These are phyloP conservation scores for Komagataea norvegica DNA, from an alignment of 1,139 yeast species.

Conservation along the genomic window DNA sequence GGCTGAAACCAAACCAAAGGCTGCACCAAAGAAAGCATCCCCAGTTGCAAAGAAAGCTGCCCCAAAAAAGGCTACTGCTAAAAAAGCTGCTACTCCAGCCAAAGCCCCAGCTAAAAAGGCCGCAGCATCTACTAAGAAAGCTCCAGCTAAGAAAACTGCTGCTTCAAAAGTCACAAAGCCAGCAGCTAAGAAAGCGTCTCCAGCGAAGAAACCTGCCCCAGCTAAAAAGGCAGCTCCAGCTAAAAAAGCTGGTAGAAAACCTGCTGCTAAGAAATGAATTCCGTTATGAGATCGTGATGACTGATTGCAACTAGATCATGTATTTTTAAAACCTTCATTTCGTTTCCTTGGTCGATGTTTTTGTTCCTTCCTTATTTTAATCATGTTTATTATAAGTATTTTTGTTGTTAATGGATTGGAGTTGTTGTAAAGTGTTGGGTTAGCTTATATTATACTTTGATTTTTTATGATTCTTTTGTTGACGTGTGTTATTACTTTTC, in stretches of 20 bases:
- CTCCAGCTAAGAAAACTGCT: slow-evolving; percentile 6
- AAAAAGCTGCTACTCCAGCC: slow-evolving; percentile 5
- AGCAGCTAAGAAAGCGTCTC: slow-evolving; percentile 12
- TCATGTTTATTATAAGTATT: slow-evolving; percentile 3
- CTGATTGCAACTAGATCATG: neutral
- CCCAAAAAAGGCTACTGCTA: slow-evolving; percentile 3
- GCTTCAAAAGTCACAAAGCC: slow-evolving; percentile 10
- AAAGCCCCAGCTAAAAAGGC: slow-evolving; percentile 6
- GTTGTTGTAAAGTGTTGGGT: neutral
- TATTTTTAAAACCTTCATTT: no score
- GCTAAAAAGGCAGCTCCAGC: slow-evolving; percentile 5
- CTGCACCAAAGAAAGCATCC: slow-evolving; percentile 13
- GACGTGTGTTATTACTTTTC: slow-evolving; percentile 1
- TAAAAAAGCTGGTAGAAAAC: slow-evolving; percentile 4
- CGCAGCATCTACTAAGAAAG: neutral
- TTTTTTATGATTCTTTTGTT: neutral
- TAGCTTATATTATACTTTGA: neutral
- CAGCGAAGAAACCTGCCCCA: slow-evolving; percentile 12
- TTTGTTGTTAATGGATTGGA: neutral
- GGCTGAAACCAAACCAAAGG: slow-evolving; percentile 12
- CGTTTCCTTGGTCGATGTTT: slow-evolving; percentile 5
- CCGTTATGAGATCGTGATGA: slow-evolving; percentile 1
- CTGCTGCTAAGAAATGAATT: slow-evolving; percentile 5
- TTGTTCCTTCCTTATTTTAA: slow-evolving; percentile 1
- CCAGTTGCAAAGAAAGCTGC: slow-evolving; percentile 12